Evolutionary conservation across 2,329 filamentous ascomycete species (phyloP).

Genomic region (Pseudocercospora ulei): DNA sequence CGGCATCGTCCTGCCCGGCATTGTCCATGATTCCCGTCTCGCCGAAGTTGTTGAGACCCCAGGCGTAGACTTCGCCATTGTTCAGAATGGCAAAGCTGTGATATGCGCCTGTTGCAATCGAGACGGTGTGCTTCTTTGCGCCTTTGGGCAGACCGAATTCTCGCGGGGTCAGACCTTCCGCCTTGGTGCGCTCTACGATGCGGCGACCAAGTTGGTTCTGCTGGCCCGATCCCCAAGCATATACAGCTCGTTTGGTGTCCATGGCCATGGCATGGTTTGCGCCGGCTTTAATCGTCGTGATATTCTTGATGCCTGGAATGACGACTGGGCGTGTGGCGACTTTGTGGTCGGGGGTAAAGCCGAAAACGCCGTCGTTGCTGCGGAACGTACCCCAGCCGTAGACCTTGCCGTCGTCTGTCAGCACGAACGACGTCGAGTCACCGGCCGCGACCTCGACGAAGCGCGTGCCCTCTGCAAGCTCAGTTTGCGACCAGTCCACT

Average conservation of each 20-base stretch:
- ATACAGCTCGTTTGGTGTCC: constrained; percentile 54
- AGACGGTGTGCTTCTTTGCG: constrained; percentile 47
- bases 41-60: constrained; percentile 81
- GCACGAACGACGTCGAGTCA: constrained; percentile 65
- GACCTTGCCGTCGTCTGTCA: constrained; percentile 64
- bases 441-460: constrained; percentile 61
- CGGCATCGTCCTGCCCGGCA: constrained; percentile 58
- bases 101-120: constrained; percentile 62
- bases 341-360: constrained; percentile 49
- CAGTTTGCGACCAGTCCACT: constrained; percentile 30
- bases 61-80: constrained; percentile 62
- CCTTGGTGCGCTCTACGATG: constrained; percentile 51
- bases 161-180: constrained; percentile 47
- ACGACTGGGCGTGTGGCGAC: constrained; percentile 47
- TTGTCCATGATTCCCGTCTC: constrained; percentile 60
- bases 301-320: constrained; percentile 55
- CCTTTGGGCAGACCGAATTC: constrained; percentile 47
- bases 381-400: constrained; percentile 81
- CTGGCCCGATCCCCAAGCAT: constrained; percentile 63
- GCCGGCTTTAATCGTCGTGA: constrained; percentile 55
- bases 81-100: constrained; percentile 68
- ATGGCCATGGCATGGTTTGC: constrained; percentile 63
- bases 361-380: constrained; percentile 56
- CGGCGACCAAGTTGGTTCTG: constrained; percentile 61
- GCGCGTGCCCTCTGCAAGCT: constrained; percentile 48